Evolutionary conservation across 441 rosid genomes (phyloP).

Genomic region (Bocquillonia castaneifolia): DNA sequence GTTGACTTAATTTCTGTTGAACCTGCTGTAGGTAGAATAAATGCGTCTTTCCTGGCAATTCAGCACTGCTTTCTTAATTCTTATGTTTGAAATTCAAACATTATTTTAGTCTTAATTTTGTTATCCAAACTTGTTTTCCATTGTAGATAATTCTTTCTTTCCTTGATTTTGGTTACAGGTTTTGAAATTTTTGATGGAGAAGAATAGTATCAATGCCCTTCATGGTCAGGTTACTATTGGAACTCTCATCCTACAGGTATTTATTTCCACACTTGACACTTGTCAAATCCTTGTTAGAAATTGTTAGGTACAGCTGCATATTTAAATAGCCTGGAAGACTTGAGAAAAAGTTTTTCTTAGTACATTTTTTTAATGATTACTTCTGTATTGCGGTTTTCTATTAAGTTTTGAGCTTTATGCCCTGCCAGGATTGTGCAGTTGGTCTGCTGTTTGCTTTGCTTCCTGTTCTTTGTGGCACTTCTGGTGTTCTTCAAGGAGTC

Average conservation of each 20-base stretch:
- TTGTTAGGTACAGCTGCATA: background rate
- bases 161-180: slow-evolving; percentile 45
- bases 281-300: slow-evolving; percentile 8
- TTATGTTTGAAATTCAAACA: background rate
- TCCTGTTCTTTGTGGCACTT: slow-evolving; percentile 90
- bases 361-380: slow-evolving; percentile 18
- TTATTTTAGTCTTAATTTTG: background rate
- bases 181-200: slow-evolving; percentile 91
- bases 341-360: background rate
- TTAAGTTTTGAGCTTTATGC: slow-evolving; percentile 30
- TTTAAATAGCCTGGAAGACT: background rate
- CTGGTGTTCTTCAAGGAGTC: slow-evolving; percentile 90
- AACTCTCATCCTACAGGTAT: slow-evolving; percentile 89
- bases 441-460: slow-evolving; percentile 97
- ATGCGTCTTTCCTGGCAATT: background rate
- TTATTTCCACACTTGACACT: slow-evolving; percentile 12
- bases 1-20: background rate
- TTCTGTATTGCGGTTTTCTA: background rate
- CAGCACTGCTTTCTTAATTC: background rate
- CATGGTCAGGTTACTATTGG: slow-evolving; percentile 98
- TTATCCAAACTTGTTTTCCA: background rate
- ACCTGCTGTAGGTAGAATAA: background rate
- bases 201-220: slow-evolving; percentile 76
- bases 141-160: slow-evolving; percentile 2
- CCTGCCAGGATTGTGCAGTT: slow-evolving; percentile 85